Evolutionary conservation across 139 green algal genomes (phyloP).

Genomic region (Dunaliella primolecta): DNA sequence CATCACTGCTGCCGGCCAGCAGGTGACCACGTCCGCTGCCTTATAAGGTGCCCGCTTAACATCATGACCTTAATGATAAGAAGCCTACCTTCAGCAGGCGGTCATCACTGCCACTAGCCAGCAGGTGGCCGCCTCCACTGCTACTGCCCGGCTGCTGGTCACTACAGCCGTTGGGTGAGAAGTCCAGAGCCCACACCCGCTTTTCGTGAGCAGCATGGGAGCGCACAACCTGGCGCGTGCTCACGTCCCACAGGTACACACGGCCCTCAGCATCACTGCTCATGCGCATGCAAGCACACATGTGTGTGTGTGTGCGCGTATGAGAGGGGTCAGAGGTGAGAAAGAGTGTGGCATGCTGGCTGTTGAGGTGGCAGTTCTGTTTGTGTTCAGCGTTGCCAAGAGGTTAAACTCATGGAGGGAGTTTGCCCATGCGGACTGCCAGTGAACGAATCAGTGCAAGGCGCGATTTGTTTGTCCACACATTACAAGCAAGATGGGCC

Average conservation of each 20-base stretch:
- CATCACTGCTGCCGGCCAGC: slow-evolving; percentile 78
- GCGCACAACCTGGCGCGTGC: slow-evolving; percentile 20
- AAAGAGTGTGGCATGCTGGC: too few species aligned
- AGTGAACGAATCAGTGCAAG: too few species aligned
- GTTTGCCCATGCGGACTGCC: too few species aligned
- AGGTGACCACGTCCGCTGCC: not conserved
- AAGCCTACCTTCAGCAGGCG: slow-evolving; percentile 82
- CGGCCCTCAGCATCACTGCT: not conserved
- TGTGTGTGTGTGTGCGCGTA: not conserved
- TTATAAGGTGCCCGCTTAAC: too few species aligned
- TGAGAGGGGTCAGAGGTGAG: too few species aligned
- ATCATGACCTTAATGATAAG: too few species aligned
- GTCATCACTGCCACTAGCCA: slow-evolving; percentile 84
- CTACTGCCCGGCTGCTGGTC: not conserved
- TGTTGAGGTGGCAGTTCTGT: too few species aligned
- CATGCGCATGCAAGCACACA: not conserved
- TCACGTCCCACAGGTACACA: slow-evolving; percentile 41
- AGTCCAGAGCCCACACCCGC: slow-evolving; percentile 86
- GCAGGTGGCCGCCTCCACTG: not conserved
- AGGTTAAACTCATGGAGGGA: too few species aligned
- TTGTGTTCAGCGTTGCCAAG: too few species aligned
- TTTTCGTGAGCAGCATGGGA: slow-evolving; percentile 64
- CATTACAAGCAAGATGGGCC: too few species aligned
- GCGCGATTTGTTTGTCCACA: too few species aligned
- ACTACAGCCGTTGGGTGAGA: slow-evolving; percentile 27